Base-by-base conservation (phyloP, 805 yeast species). In the Ogataea thermomethanolica region DNA sequence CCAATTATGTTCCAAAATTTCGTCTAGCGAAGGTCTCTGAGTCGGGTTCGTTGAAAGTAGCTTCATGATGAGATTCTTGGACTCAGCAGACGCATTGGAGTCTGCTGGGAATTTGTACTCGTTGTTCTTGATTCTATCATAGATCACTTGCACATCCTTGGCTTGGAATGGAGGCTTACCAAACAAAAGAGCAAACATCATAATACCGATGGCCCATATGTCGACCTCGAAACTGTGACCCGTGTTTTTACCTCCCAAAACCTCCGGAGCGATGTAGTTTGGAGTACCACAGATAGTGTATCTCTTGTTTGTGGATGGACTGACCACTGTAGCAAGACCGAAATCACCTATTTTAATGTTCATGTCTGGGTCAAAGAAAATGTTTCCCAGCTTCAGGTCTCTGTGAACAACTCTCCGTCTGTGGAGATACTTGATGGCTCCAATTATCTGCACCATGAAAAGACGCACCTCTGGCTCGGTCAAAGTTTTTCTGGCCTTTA, bases 131-230 rank as follows among this genome's bases (percentile, higher is more conserved):
- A 93, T 93, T 66, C 96, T 77, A 57, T 88, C 95, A 65, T 93
- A 93, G 50, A 93, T 93, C 41, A 83, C 78, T 54, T 88, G 82
- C 33, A 93, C 96, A 60, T 90, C 96, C 58, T 88, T 87, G 26
- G 95, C 87, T 67, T 93, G 99, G 69, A 93, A 93, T 1, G 99
- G 99, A 10, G 99, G 99, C 62, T 88, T 89, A 26, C 98, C 98
- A 44, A 84, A 73, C 36, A 93, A 70, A 65, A 93, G 74, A 7
- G 99, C 97, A 59, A 82, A 93, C 71, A 93, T 74, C 88, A 93
- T 93, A 44, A 93, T 86, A 45, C 99, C 99, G 50, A 89, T 79
- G 8, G 99, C 95, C 99, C 99, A 93, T 45, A 89, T 78, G 62
- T 93, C 99, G 29, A 89, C 97, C 62, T 89, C 96, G 58, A 79